phyloP scores from a whole-genome alignment of 192 early-diverging fungal species.

The Cladochytrium replicatum region DNA sequence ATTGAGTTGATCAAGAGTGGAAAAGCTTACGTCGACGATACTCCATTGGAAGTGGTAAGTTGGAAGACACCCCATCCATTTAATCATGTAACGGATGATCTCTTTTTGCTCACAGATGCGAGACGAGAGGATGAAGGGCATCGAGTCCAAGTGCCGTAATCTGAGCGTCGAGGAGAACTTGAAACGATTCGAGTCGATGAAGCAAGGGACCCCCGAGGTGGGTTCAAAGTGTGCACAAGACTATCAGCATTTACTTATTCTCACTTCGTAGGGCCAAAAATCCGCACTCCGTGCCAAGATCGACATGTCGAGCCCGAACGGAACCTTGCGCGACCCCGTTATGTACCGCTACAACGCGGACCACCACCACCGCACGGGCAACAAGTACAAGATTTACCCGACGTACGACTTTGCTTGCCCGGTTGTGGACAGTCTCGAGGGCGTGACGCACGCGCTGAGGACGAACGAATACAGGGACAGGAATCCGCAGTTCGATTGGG shows the following conservation, averaged over 20 bases:
- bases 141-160: conserved; percentile 75
- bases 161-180: conserved; percentile 85
- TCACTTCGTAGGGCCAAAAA: conserved; percentile 46
- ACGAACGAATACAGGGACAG: conserved; percentile 98
- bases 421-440: conserved; percentile 89
- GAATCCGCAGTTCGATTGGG: conserved; percentile 94
- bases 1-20: conserved; percentile 76
- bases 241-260: background rate
- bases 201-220: conserved; percentile 58
- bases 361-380: conserved; percentile 84
- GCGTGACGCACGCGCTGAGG: conserved; percentile 94
- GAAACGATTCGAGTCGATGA: conserved; percentile 86
- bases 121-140: conserved; percentile 68
- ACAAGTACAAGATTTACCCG: conserved; percentile 94
- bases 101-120: conserved; percentile 54
- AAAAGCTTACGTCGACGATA: conserved; percentile 89
- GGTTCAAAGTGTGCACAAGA: conserved; percentile 5
- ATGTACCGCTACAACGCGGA: conserved; percentile 88
- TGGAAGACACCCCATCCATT: background rate
- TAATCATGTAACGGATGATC: background rate
- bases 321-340: conserved; percentile 91
- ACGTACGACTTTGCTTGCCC: conserved; percentile 99
- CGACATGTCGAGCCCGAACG: conserved; percentile 74
- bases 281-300: conserved; percentile 96
- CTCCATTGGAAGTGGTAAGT: conserved; percentile 57